Percentiles rank a stretch among this genome's conserved stretches.
phyloP scores from a whole-genome alignment of 176 grass and related monocot species.

The Oryza brachyantha region DNA sequence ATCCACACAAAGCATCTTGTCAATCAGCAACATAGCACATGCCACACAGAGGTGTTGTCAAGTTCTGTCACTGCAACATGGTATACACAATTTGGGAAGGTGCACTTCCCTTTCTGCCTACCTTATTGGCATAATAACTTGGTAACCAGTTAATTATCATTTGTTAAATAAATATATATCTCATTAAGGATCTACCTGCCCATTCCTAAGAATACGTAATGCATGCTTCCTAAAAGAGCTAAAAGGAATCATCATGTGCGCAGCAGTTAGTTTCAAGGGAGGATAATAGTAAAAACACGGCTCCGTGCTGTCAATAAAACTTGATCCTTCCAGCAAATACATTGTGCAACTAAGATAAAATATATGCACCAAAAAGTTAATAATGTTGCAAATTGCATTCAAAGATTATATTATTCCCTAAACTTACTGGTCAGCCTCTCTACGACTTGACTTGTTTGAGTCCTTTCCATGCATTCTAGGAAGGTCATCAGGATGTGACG shows the following conservation, averaged over 20 bases:
- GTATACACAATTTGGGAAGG: slow-evolving; percentile 18
- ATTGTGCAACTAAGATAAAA: background rate
- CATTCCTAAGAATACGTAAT: background rate
- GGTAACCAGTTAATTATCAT: background rate
- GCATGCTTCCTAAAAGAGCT: slow-evolving; percentile 18
- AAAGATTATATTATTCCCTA: slow-evolving; percentile 25
- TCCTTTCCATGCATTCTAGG: slow-evolving; percentile 87
- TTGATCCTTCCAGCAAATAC: background rate
- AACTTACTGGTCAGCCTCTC: slow-evolving; percentile 93
- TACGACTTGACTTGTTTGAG: slow-evolving; percentile 74
- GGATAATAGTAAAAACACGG: background rate
- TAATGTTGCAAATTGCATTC: slow-evolving; percentile 13
- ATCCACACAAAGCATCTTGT: background rate
- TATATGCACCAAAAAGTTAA: background rate
- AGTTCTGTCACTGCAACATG: background rate
- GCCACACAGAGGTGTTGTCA: background rate
- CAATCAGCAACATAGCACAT: background rate
- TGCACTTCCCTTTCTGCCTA: background rate
- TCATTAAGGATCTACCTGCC: background rate
- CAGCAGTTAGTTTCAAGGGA: background rate
- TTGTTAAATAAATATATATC: background rate
- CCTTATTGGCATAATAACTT: background rate
- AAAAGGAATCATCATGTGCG: too few species aligned
- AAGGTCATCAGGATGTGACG: slow-evolving; percentile 60
- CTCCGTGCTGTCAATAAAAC: background rate